Conservation (phyloP, 805 yeast species). For the Sugiyamaella americana region DNA sequence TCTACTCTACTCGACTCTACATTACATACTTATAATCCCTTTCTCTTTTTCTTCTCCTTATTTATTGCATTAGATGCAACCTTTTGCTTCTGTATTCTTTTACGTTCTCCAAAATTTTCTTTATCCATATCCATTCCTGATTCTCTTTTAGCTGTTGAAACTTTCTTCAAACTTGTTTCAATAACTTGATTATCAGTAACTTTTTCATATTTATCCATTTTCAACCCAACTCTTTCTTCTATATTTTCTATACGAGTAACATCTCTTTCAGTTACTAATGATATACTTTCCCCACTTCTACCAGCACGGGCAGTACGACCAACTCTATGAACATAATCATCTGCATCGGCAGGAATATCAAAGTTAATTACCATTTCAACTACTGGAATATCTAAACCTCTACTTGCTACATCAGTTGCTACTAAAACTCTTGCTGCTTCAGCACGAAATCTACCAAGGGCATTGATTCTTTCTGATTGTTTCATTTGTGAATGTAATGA, state of each 20-base stretch:
- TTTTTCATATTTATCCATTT: slow-evolving; percentile 68
- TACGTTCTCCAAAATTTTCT: slow-evolving; percentile 71
- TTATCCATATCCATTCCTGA: slow-evolving; percentile 90
- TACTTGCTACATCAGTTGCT: slow-evolving; percentile 95
- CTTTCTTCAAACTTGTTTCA: slow-evolving; percentile 59
- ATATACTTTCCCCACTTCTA: slow-evolving; percentile 72
- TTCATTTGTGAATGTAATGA: slow-evolving; percentile 94
- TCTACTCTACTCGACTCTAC: no score
- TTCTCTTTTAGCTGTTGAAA: slow-evolving; percentile 81
- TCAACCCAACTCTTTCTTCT: slow-evolving; percentile 73
- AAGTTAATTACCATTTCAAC: slow-evolving; percentile 87
- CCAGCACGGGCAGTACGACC: slow-evolving; percentile 99
- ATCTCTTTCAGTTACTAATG: slow-evolving; percentile 82
- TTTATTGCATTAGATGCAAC: neutral
- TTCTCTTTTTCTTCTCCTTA: neutral
- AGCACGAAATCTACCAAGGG: slow-evolving; percentile 88
- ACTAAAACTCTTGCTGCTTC: slow-evolving; percentile 88
- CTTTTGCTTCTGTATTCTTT: neutral
- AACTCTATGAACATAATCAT: slow-evolving; percentile 92
- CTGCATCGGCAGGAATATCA: slow-evolving; percentile 94
- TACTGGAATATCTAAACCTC: slow-evolving; percentile 94
- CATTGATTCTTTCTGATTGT: slow-evolving; percentile 83
- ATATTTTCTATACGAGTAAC: slow-evolving; percentile 74
- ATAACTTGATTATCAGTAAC: slow-evolving; percentile 75
- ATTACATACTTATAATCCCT: no score